Conservation (phyloP, 805 yeast species). For the Lachancea fermentati region DNA sequence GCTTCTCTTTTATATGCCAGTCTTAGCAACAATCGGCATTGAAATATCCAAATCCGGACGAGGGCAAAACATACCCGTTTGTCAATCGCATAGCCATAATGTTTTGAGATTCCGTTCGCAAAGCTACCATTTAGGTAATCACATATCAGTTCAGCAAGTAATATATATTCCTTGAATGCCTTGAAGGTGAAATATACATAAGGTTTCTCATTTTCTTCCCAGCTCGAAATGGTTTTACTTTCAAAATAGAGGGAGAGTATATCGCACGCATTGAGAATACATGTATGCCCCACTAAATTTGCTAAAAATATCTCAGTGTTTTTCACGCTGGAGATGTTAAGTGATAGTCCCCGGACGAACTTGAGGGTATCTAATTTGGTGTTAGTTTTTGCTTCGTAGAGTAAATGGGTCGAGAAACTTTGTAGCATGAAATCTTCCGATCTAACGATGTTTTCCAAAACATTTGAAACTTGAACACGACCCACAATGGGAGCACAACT, state of each 20-base stretch:
- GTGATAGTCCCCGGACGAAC: conserved; percentile 1
- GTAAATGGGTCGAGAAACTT: conserved; percentile 12
- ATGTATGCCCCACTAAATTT: conserved; percentile 13
- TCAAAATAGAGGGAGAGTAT: conserved; percentile 16
- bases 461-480: conserved; percentile 6
- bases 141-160: not conserved
- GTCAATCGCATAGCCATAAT: conserved; percentile 10
- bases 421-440: conserved; percentile 8
- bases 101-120: conserved; percentile 1
- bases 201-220: conserved; percentile 6
- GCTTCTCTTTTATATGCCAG: conserved; percentile 11
- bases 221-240: conserved; percentile 3
- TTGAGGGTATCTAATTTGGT: not conserved
- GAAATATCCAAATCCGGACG: conserved; percentile 12
- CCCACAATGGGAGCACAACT: conserved; percentile 4
- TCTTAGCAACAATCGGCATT: conserved; percentile 12
- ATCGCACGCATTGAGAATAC: conserved; percentile 11
- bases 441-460: conserved; percentile 11
- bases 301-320: conserved; percentile 11
- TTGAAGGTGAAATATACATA: conserved; percentile 9
- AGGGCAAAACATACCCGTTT: conserved; percentile 12
- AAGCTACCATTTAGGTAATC: not conserved
- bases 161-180: not conserved
- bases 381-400: not conserved
- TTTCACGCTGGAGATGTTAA: not conserved